phyloP scores from a whole-genome alignment of 352 stramenopile species.

The Phytophthora nicotianae region DNA sequence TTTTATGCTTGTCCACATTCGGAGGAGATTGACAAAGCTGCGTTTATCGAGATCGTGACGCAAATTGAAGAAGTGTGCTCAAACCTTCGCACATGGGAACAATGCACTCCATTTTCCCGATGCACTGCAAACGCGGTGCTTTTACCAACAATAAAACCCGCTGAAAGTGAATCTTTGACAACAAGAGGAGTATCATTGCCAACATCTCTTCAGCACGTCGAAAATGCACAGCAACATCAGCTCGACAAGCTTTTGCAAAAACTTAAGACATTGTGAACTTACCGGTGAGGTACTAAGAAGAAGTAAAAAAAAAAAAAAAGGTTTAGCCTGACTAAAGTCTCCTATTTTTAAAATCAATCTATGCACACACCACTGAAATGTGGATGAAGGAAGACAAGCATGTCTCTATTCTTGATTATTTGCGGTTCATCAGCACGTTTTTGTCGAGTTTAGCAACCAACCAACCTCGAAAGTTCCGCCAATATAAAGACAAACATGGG shows the following conservation, averaged over 20 bases:
- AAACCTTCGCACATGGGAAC: conserved; percentile 48
- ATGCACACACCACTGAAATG: too few relatives aligned
- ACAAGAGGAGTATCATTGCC: conserved; percentile 4
- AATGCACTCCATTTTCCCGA: conserved; percentile 38
- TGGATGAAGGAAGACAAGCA: too few relatives aligned
- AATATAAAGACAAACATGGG: conserved; percentile 45
- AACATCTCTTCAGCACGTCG: conserved; percentile 37
- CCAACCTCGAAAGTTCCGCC: too few relatives aligned
- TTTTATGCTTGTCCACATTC: conserved; percentile 24
- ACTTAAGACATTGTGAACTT: conserved; percentile 41
- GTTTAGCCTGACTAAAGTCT: too few relatives aligned
- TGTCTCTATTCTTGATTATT: too few relatives aligned
- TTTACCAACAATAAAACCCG: conserved; percentile 13
- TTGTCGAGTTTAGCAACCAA: conserved; percentile 2
- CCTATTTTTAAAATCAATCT: too few relatives aligned
- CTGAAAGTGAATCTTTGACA: conserved; percentile 8
- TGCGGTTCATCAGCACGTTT: too few relatives aligned
- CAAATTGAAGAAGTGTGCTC: conserved; percentile 58
- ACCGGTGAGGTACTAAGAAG: too few relatives aligned
- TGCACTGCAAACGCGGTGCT: neutral
- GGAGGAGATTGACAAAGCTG: conserved; percentile 44
- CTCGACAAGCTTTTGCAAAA: conserved; percentile 52
- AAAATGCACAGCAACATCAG: conserved; percentile 54
- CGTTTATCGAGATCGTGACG: conserved; percentile 69
- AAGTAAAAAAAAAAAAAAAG: too few relatives aligned